These are phyloP conservation scores for Phytophthora citrophthora DNA, from an alignment of 352 stramenopile genomes.

Conservation along the genomic window DNA sequence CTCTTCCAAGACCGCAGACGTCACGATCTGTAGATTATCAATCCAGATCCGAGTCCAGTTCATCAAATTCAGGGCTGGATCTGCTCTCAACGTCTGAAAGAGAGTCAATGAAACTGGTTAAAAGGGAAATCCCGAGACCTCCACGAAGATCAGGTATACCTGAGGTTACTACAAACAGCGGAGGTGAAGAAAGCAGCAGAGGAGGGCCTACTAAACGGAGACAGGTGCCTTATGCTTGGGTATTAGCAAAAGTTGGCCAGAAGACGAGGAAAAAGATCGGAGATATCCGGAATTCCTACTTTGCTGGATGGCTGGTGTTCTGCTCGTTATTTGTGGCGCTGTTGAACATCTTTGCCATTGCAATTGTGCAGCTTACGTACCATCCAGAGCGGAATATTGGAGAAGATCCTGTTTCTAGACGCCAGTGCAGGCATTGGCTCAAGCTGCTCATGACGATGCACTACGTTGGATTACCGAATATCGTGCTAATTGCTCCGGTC, in stretches of 20 bases:
- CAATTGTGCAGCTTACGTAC: slow-evolving; percentile 44
- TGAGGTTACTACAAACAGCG: slow-evolving; percentile 2
- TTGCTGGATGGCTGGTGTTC: slow-evolving; percentile 68
- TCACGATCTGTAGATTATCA: slow-evolving; percentile 9
- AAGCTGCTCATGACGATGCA: slow-evolving; percentile 53
- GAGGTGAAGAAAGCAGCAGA: neutral
- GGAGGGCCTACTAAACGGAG: neutral
- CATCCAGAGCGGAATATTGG: slow-evolving; percentile 14
- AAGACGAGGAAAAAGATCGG: slow-evolving; percentile 40
- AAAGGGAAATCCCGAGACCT: slow-evolving; percentile 23
- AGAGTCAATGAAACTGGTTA: slow-evolving; percentile 9
- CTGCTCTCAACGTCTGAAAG: slow-evolving; percentile 17
- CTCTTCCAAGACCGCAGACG: neutral
- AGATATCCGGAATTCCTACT: slow-evolving; percentile 75
- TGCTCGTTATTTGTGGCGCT: slow-evolving; percentile 59
- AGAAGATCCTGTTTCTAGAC: slow-evolving; percentile 14
- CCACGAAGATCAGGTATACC: slow-evolving; percentile 5
- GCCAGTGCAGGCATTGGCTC: slow-evolving; percentile 43
- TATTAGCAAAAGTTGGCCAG: slow-evolving; percentile 34
- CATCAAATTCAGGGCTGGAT: slow-evolving; percentile 17
- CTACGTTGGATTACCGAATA: slow-evolving; percentile 55
- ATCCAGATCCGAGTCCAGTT: slow-evolving; percentile 4
- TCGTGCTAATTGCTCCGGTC: slow-evolving; percentile 64
- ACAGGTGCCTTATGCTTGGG: slow-evolving; percentile 31
- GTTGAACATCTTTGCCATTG: slow-evolving; percentile 49